phyloP scores from a whole-genome alignment of 805 yeast genomes.

The Kodamaea hsintzibuensis region DNA sequence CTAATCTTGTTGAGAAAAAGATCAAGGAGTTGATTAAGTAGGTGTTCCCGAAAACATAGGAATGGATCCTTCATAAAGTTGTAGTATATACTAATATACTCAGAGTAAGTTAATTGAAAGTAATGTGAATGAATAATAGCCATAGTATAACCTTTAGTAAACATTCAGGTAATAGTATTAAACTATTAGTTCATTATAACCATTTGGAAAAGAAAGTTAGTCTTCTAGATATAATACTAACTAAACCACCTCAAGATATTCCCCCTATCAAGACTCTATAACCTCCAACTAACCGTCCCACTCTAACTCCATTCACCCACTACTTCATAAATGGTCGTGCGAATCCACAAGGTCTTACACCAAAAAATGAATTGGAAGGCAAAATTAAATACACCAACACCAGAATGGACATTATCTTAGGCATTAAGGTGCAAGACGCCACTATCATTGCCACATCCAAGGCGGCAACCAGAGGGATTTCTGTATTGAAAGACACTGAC shows the following conservation, averaged over 20 bases:
- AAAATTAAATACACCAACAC: conserved; percentile 5
- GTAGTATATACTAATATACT: not conserved
- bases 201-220: too few relatives aligned
- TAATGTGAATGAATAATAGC: not conserved
- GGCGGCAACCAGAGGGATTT: conserved; percentile 89
- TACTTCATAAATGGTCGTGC: not conserved
- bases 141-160: not conserved
- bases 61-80: not conserved
- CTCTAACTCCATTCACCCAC: too few relatives aligned
- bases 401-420: conserved; percentile 85
- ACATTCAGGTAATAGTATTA: too few relatives aligned
- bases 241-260: too few relatives aligned
- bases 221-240: too few relatives aligned
- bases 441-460: conserved; percentile 92
- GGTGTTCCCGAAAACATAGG: not conserved
- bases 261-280: too few relatives aligned
- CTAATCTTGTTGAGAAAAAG: conserved; percentile 32
- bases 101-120: not conserved
- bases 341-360: not conserved
- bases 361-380: conserved; percentile 8
- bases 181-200: too few relatives aligned
- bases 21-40: conserved; percentile 13
- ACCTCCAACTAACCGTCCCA: too few relatives aligned
- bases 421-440: conserved; percentile 76
- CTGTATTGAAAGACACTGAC: conserved; percentile 74